phyloP scores from a whole-genome alignment of 257 asterid genomes.

The Euphrasia confusa region DNA sequence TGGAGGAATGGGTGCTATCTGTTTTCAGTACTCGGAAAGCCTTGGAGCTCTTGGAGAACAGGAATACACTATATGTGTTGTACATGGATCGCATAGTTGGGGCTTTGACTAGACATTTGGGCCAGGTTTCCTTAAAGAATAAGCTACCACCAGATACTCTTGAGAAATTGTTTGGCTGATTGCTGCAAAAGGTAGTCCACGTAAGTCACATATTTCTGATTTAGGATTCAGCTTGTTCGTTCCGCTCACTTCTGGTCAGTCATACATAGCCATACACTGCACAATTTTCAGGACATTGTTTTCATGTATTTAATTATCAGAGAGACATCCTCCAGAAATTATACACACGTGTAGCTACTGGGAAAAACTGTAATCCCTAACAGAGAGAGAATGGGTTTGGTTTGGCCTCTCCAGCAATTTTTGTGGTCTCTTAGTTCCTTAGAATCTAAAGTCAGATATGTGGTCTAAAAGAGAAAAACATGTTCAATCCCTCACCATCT shows the following conservation, averaged over 20 bases:
- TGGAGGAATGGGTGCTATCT: conserved; percentile 80
- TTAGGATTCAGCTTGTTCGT: background rate
- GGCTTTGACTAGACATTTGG: conserved; percentile 53
- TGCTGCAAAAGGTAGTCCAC: background rate
- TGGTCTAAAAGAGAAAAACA: too few relatives aligned
- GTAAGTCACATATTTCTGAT: background rate
- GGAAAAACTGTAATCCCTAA: too few relatives aligned
- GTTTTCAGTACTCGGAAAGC: conserved; percentile 59
- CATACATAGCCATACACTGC: too few relatives aligned
- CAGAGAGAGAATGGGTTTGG: too few relatives aligned
- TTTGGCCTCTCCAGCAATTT: too few relatives aligned
- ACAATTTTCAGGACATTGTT: too few relatives aligned
- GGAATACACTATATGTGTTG: conserved; percentile 67
- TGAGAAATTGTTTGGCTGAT: conserved; percentile 53
- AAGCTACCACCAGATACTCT: conserved; percentile 52
- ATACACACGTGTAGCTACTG: too few relatives aligned
- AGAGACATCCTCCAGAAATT: too few relatives aligned
- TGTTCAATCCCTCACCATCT: too few relatives aligned
- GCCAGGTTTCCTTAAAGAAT: conserved; percentile 49
- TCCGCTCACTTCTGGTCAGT: background rate
- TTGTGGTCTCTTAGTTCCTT: too few relatives aligned
- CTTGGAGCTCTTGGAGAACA: conserved; percentile 66
- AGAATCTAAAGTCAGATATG: too few relatives aligned
- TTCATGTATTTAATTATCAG: too few relatives aligned
- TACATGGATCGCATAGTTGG: conserved; percentile 90